Evolutionary conservation across 129 eudicot species (phyloP), one percentile per base, ranked within the genome.

Genomic region (Lonicera japonica): DNA sequence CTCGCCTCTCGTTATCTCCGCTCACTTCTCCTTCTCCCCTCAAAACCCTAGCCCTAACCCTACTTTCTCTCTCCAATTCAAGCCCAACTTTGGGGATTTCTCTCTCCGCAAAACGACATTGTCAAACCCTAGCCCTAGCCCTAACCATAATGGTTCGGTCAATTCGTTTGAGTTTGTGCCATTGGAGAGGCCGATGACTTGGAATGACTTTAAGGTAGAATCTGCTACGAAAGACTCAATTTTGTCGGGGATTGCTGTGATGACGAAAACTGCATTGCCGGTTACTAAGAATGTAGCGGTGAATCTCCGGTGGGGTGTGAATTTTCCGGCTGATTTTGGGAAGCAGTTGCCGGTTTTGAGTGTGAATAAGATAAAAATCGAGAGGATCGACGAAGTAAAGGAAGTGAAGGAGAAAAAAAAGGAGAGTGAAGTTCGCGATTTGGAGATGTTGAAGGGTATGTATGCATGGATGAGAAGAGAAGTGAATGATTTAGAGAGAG

Each of bases 31-130:
- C 0, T 71, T 84, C 65, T 73, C 84, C 12, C 84, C 95, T 10
- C 64, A 59, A 13, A 79, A 61, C 61, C 66, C 81, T 67, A 74
- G 70, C 77, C 81, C 77, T 56, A 72, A 56, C 70, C 95, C 96
- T 25, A 76, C 76, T 19, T 92, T 92, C 69, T 68, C 86, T 21
- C 79, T 92, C 70, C 80, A 77, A 17, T 70, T 92, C 40, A 87
- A 87, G 58, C 98, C 96, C 20, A 83, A 58, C 19, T 60, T 92
- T 1, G 98, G 98, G 8, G 83, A 88, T 1, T 92, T 92, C 70
- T 92, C 95, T 14, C 69, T 92, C 13, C 78, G 82, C 21, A 92
- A 92, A 70, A 56, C 84, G 8, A 72, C 80, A 2, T 23, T 59
- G 1, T 80, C 92, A 0, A 72, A 76, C 19, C 61, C 75, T 29